Evolutionary conservation across 768 basidiomycete genomes (phyloP).

Genomic region (Psilocybe cubensis): DNA sequence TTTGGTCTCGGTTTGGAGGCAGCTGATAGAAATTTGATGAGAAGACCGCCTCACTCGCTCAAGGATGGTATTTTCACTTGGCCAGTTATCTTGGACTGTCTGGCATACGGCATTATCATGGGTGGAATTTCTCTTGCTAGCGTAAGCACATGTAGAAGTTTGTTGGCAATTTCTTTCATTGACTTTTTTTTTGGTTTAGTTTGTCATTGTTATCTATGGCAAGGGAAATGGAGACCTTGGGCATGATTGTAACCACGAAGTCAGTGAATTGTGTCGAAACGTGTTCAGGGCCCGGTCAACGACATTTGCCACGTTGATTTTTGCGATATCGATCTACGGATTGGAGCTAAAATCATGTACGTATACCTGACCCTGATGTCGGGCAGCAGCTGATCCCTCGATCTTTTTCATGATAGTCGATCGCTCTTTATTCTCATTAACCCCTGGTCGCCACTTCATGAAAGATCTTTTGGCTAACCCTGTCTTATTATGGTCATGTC

Average conservation of each 20-base stretch:
- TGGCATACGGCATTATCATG: conserved; percentile 42
- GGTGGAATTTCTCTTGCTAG: conserved; percentile 34
- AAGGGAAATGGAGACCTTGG: conserved; percentile 34
- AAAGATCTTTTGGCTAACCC: conserved; percentile 40
- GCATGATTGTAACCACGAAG: conserved; percentile 32
- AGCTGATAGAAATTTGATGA: conserved; percentile 56
- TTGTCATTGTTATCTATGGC: conserved; percentile 42
- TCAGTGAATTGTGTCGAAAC: conserved; percentile 26
- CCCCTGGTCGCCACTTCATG: conserved; percentile 36
- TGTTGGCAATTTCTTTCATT: neutral
- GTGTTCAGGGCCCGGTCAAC: conserved; percentile 41
- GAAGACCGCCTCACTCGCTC: conserved; percentile 41
- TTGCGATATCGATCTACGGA: conserved; percentile 39
- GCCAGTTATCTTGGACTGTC: conserved; percentile 39
- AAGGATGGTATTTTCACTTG: conserved; percentile 42
- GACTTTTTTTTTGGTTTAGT: conserved; percentile 19
- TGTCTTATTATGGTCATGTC: conserved; percentile 36
- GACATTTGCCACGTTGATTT: conserved; percentile 40
- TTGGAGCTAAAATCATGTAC: conserved; percentile 41
- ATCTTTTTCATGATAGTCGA: conserved; percentile 27
- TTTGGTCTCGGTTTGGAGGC: conserved; percentile 57
- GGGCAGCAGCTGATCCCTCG: conserved; percentile 25
- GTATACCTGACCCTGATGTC: conserved; percentile 10
- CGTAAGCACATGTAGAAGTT: conserved; percentile 25
- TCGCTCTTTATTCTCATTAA: conserved; percentile 39